Base-by-base conservation (phyloP, 2,329 filamentous ascomycete genomes). In the Fusarium odoratissimum region DNA sequence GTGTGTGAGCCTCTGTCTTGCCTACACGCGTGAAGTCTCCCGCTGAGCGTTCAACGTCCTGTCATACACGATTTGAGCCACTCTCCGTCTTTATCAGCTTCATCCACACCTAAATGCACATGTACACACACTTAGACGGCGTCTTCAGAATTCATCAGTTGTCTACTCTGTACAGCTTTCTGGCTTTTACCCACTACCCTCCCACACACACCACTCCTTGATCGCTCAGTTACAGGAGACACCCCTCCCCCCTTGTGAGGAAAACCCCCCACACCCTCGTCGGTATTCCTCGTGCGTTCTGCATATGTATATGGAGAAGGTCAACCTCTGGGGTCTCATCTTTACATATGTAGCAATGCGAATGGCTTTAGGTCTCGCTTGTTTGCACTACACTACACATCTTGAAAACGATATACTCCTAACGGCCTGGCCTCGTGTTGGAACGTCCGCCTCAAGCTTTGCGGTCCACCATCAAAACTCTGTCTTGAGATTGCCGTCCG, bases 201-300 rank as follows among this genome's bases (percentile, higher is more conserved):
- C 71, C 66, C 73, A 73, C 67, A 68, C 69, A 70, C 60, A 61
- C 69, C 69, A 67, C 68, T 71, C 58, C 67, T 67, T 70, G 61
- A 67, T 71, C 68, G 54, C 71, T 65, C 71, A 51, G 56, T 63
- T 60, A 60, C 62, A 67, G 23, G 41, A 60, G 48, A 58, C 64
- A 60, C 73, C 66, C 60, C 67, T 51, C 55, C 65, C 56, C 52
- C 62, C 64, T 67, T 63, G 52, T 41, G 44, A 70, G 48, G 57
- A 48, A 48, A 63, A 68, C 40, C 60, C 68, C 69, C 63, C 67
- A 60, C 71, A 70, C 74, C 75, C 74, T 74, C 65, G 67, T 65
- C 71, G 75, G 73, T 77, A 76, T 67, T 75, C 74, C 71, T 76
- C 75, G 67, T 77, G 73, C 72, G 59, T 62, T 56, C 69, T 77